Base-by-base conservation (phyloP, 2,329 filamentous ascomycete genomes). In the Diaporthe citriasiana region DNA sequence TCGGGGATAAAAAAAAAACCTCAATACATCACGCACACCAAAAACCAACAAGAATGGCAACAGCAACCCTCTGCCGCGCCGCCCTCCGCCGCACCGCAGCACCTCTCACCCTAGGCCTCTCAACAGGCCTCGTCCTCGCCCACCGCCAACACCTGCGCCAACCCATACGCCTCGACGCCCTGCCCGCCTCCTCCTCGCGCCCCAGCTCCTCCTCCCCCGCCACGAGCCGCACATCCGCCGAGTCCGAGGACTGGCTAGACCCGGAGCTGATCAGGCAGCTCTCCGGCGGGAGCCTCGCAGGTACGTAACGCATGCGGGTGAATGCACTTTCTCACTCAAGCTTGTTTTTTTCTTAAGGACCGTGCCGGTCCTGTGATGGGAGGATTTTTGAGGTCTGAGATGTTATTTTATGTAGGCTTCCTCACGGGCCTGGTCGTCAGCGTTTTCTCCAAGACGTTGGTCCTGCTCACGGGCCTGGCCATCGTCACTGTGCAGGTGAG, bases 391-490 rank as follows among this genome's bases (percentile, higher is more conserved):
- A 45, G 38, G 25, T 27, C 3, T 42, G 51, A 53, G 42, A 59
- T 27, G 30, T 22, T 1, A 9, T 13, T 17, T 4, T 22, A 12
- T 50, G 3, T 63, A 92, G 91, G 92, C 25, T 89, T 93, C 72
- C 78, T 88, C n/a, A 83, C 88, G 4, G 93, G 93, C 1, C 78
- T 95, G 42, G 83, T 92, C 0, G 87, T 95, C 35, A 91, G 91
- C 74, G 85, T 93, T 22, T 94, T 95, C 81, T 94, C 92, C 12
- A 90, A 90, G 79, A 90, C 92, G 1, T 84, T 95, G 63, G 92
- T 93, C 1, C 79, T 95, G 22, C 81, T 95, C 27, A 83, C 93
- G 27, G 93, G 93, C 0, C 79, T 94, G 17, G 82, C 91, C 13
- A 88, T 94, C 33, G 84, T 93, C 19, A 85, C 89, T 40, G 79